phyloP scores from a whole-genome alignment of 148 eudicot genomes.

The Pharnaceum exiguum region DNA sequence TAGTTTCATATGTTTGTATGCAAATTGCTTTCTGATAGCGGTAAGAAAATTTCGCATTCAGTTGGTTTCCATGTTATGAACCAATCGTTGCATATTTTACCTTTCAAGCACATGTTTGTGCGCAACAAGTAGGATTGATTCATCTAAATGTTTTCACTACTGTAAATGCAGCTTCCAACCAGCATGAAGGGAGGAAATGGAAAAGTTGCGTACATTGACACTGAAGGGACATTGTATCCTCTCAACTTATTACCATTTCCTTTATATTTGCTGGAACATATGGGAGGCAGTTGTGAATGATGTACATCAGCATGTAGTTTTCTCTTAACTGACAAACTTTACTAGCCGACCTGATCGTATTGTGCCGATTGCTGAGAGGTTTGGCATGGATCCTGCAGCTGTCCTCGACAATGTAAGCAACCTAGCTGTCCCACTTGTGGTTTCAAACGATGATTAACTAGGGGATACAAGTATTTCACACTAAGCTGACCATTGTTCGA shows the following conservation, averaged over 20 bases:
- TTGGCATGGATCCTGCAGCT: slow-evolving; percentile 97
- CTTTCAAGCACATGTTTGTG: no score
- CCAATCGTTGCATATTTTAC: no score
- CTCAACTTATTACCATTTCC: neutral
- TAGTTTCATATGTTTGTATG: no score
- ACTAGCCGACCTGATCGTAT: slow-evolving; percentile 90
- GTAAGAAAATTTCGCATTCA: no score
- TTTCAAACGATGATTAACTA: neutral
- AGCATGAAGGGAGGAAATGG: slow-evolving; percentile 92
- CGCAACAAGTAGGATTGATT: neutral
- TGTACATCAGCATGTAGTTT: neutral
- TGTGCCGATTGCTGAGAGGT: slow-evolving; percentile 95
- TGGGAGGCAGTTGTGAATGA: neutral
- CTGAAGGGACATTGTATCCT: slow-evolving; percentile 99
- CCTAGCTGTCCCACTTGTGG: neutral
- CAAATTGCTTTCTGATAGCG: no score
- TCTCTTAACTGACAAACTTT: slow-evolving; percentile 29
- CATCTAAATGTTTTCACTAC: neutral
- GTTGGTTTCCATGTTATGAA: no score
- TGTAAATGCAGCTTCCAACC: slow-evolving; percentile 68
- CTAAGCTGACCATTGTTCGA: neutral
- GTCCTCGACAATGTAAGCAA: slow-evolving; percentile 84
- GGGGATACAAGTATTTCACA: neutral
- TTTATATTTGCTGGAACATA: neutral
- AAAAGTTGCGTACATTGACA: slow-evolving; percentile 94